Conservation (phyloP, 805 yeast species). For the Sugiyamaella valdiviana region DNA sequence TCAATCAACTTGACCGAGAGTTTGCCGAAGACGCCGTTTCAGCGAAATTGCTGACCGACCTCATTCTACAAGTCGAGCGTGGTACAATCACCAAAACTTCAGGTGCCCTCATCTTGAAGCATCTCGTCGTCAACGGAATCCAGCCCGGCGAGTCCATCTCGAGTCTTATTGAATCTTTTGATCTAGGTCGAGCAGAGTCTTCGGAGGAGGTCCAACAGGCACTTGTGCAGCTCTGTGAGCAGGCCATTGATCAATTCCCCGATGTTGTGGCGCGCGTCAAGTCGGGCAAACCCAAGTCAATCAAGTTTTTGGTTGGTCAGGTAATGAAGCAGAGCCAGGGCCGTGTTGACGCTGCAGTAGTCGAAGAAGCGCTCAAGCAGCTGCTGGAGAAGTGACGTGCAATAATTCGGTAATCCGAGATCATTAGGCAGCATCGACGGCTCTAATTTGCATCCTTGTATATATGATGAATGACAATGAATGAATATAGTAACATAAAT, state of each 20-base stretch:
- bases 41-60: conserved; percentile 44
- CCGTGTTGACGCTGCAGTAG: conserved; percentile 33
- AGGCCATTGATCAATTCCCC: conserved; percentile 41
- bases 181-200: conserved; percentile 34
- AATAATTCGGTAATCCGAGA: too few relatives aligned
- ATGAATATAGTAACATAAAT: too few relatives aligned
- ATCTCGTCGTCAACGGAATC: conserved; percentile 47
- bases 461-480: background rate
- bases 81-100: conserved; percentile 56
- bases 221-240: conserved; percentile 41
- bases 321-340: conserved; percentile 82
- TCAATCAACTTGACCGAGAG: conserved; percentile 43
- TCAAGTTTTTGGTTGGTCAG: conserved; percentile 76
- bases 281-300: conserved; percentile 51
- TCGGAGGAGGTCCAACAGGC: conserved; percentile 28
- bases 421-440: background rate
- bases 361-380: conserved; percentile 11
- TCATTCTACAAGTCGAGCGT: conserved; percentile 45
- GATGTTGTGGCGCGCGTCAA: conserved; percentile 52
- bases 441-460: background rate
- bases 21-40: conserved; percentile 34
- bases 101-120: conserved; percentile 58
- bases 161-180: conserved; percentile 47
- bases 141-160: conserved; percentile 33
- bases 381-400: too few relatives aligned